Evolutionary conservation across 495 filamentous ascomycete genomes (phyloP), one percentile per base, ranked within the genome.

Genomic region (Hyaloscypha bicolor): DNA sequence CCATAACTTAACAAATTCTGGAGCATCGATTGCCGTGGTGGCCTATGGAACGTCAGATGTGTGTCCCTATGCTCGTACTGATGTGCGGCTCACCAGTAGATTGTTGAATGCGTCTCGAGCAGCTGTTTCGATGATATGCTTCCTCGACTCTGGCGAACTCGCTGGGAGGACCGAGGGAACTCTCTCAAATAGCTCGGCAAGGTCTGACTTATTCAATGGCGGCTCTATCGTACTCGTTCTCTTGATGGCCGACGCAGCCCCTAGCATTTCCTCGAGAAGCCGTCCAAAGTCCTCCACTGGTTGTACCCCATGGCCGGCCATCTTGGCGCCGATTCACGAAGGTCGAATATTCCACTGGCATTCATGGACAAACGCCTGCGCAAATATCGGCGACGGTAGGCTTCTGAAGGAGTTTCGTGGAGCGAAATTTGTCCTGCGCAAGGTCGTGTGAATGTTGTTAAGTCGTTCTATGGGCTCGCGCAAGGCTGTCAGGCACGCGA

Each of bases 1-100:
- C 93, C 93, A 97, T 57, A 98, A 86, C 60, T 87, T 80, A 55
- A 92, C 89, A 69, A 97, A 96, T 0, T 81, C 77, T 55, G 88
- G 89, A 29, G 90, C 85, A 51, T 91, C 83, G 67, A 96, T 96
- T 6, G 87, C 82, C 16, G 83, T 90, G 19, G 83, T 81, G 39
- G 89, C 86, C 90, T 92, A 72, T 48, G 55, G 63, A 59, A 22
- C 65, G 73, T 79, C 72, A 79, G 75, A 73, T 62, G 67, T 65
- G 11, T 63, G 60, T 31, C 63, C 62, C 45, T 58, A 71, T 45
- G 55, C 25, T 37, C 48, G 60, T 35, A 62, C 66, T 56, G 64
- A 66, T 56, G 65, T 72, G 72, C 52, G 52, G 75, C 87, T 80
- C 80, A 94, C 92, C 71, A 94, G 81, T 65, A 91, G 77, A 51